Base-by-base conservation (phyloP, 768 basidiomycete genomes). In the Pisolithus orientalis region DNA sequence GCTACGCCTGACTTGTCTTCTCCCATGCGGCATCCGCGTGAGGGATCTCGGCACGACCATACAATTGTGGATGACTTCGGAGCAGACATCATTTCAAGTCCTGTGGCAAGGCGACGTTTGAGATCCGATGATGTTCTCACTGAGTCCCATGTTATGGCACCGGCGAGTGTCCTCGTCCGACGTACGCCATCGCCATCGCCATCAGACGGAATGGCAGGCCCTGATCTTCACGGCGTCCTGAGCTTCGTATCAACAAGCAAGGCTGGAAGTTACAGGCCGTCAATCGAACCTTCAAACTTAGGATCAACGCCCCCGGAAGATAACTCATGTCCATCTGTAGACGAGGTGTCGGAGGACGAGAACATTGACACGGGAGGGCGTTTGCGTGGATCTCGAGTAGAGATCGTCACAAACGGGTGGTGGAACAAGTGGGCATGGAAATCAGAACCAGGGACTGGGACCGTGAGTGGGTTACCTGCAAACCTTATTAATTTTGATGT, bases 1-100 rank as follows among this genome's bases (percentile, higher is more conserved):
- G 72, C 72, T 55, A 83, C 83, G 37, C 76, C 76, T 25, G 80
- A 86, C 53, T 59, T 90, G 28, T 87, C 85, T 44, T 89, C 87
- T 10, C 87, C 87, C 24, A 54, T 72, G 39, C 72, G 71, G 31
- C 70, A 63, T n/a, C 54, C 67, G 53, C 57, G 59, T 43, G 54
- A 55, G 28, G 50, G 39, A 51, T 48, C 59, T 39, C 50, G 57
- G 47, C 49, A 34, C 28, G 29, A 37, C 28, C 53, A 52, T 37
- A 52, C n/a, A 8, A 52, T 17, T 25, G 43, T 47, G 42, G 69
- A 71, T 25, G 78, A 80, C 52, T 80, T 80, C 55, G 80, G 72
- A 40, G 76, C 72, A 37, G 84, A 84, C 55, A 60, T 72, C 32
- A 54, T 70, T 27, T 68, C 64, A 25, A 72, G 67, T 38, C 70